Evolutionary conservation across 805 yeast genomes (phyloP), one percentile per base, ranked within the genome.

Genomic region (Maudiozyma bulderi): DNA sequence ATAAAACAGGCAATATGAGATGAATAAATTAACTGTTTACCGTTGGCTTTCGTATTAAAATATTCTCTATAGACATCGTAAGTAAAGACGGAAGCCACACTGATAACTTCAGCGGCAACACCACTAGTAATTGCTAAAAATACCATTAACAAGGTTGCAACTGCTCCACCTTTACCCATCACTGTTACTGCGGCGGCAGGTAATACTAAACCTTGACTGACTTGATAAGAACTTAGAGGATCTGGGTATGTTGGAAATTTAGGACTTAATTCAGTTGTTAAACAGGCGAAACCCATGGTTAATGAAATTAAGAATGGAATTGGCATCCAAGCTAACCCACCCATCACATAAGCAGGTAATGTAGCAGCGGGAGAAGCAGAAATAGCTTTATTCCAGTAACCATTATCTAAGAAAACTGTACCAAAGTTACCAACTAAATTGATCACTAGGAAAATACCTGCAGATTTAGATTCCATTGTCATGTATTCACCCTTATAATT

Each of bases 61-160:
- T 89, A 88, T 29, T 81, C 76, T 68, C 86, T 80, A 78, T 84
- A 89, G 52, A 89, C 73, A 68, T 89, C 96, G 58, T 86, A 89
- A 42, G 95, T 85, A 72, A 81, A 77, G 52, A 89, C 79, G 2
- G 95, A 83, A 3, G 95, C 84, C 15, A 86, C 90, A 2, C 96
- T 84, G 61, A 89, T 86, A 59, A 89, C 77, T 67, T 89, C 96
- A 38, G 96, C 91, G 33, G 95, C 85, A 77, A 86, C 80, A 29
- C 96, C 95, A 44, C 95, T 84, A 0, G 96, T 89, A 41, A 85
- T 91, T 29, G 96, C 95, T 90, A 87, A 85, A 67, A 89, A 89
- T 9, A 88, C 78, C 73, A 89, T 69, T 34, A 89, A 65, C 54
- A 89, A 73, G 8, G 89, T 76, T 35, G 90, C 90, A 44, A 80